These are phyloP conservation scores for Xylariaceae sp. DNA, from an alignment of 2,329 filamentous ascomycete genomes.

Conservation along the genomic window DNA sequence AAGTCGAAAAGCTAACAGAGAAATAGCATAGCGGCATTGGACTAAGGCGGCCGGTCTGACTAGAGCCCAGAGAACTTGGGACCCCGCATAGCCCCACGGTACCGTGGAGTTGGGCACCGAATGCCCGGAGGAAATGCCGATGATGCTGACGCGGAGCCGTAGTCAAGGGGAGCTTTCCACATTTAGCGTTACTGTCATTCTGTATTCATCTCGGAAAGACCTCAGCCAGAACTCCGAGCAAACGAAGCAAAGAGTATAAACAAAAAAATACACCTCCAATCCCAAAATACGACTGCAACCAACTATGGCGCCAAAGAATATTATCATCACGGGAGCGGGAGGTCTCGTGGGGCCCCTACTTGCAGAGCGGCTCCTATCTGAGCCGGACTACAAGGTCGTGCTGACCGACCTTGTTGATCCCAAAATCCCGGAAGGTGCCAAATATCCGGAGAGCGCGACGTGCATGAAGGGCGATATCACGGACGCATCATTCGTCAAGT, in stretches of 20 bases:
- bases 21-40: too few species aligned
- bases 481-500: conserved; percentile 30
- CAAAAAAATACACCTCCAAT: neutral
- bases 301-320: conserved; percentile 29
- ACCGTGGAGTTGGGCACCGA: conserved; percentile 9
- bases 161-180: neutral
- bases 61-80: too few species aligned
- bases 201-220: too few species aligned
- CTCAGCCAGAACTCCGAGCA: neutral
- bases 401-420: conserved; percentile 54
- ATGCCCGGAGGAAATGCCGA: neutral
- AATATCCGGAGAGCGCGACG: conserved; percentile 47
- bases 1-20: too few species aligned
- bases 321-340: conserved; percentile 33
- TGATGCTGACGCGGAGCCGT: neutral
- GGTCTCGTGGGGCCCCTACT: conserved; percentile 35
- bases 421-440: conserved; percentile 44
- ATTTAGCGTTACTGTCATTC: too few species aligned
- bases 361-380: conserved; percentile 37
- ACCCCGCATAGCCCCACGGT: conserved; percentile 13
- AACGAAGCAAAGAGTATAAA: neutral
- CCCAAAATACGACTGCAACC: too few species aligned
- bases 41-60: too few species aligned
- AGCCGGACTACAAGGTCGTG: conserved; percentile 36
- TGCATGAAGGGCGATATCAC: conserved; percentile 48